Base-by-base conservation (phyloP, 495 filamentous ascomycete species). In the Annulohypoxylon nitens region DNA sequence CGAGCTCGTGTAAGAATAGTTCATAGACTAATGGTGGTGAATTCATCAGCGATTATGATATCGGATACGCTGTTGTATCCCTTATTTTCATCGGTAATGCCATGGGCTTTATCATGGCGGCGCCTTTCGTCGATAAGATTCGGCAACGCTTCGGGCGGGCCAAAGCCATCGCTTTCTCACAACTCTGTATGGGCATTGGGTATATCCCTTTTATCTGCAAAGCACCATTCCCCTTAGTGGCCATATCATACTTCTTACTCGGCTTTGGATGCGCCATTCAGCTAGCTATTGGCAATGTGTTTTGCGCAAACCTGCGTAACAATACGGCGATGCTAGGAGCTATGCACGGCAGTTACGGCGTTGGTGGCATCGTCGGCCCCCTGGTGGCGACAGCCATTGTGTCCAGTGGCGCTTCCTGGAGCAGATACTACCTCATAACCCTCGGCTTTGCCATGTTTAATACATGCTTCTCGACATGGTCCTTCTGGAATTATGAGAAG, bases 11-110 rank as follows among this genome's bases (percentile, higher is more conserved):
- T 16, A 6, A 48, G 23, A 11, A 10, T 37, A 60, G 12, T 18
- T 4, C 25, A 36, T 48, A 18, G 14, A 43, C 66, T 75, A 14
- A 74, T 26, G 10, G 5, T 62, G 9, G 36, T 39, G 39, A 64
- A 10, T n/a, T 16, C 11, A 14, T 26, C 37, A 85, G 83, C 16
- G 70, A 91, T 64, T 95, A 94, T 75, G 62, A 81, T 55, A 92
- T 95, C 58, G 89, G 88, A 60, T 94, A 94, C 68, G 89, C 90
- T 5, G 75, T 92, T 23, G 90, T 94, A 25, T 93, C 93, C 10
- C 80, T 94, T 7, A 90, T 97, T 74, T 96, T 95, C 83, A 86
- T 97, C 26, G 85, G 90, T 45, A 93, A 92, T 70, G 93, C 93
- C 0, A 58, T 91, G 14, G 93, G 93, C 20, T 97, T 93, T 82